Evolutionary conservation across 345 rosid species (phyloP), one percentile per base, ranked within the genome.

Genomic region (Eucalyptus curtisii): DNA sequence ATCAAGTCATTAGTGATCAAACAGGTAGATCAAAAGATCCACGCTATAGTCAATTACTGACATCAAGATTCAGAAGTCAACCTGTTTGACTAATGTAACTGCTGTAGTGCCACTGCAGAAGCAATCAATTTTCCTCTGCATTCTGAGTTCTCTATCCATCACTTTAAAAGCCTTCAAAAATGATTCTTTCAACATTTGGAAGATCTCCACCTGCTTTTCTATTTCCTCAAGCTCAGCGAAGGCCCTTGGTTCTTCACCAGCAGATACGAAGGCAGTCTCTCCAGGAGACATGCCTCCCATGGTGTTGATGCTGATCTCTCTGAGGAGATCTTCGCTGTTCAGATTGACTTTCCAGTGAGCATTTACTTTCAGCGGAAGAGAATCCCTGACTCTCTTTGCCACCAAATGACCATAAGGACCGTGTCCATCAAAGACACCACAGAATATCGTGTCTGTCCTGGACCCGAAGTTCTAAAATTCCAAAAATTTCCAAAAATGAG

Each of bases 51-150:
- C 66, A 85, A 44, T 10, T 68, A 40, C 76, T 45, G 49, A 22
- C 55, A 17, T 88, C 25, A 68, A 88, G 82, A 88, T 87, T 64
- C 68, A 49, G 30, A 61, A 88, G 88, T 87, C 87, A 81, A 98
- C 99, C 97, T 95, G 99, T 92, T 96, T 98, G 92, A 98, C 90
- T 92, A 98, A 87, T 79, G 99, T 95, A 61, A 98, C 99, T 24
- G 99, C 99, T 5, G 99, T 98, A 61, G 99, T 97, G 85, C 99
- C 99, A 89, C 99, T 98, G 91, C 99, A 98, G 93, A 91, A 97
- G 92, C 99, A 95, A 90, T 98, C 98, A 87, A 95, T 95, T 91
- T 89, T 92, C 55, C 92, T 86, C 89, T 97, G 97, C 93, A 93
- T 87, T 88, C 95, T 95, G 45, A 98, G 96, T 90, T 98, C 99